Evolutionary conservation across 352 stramenopile genomes (phyloP).

Genomic region (Globisporangium abappressorium): DNA sequence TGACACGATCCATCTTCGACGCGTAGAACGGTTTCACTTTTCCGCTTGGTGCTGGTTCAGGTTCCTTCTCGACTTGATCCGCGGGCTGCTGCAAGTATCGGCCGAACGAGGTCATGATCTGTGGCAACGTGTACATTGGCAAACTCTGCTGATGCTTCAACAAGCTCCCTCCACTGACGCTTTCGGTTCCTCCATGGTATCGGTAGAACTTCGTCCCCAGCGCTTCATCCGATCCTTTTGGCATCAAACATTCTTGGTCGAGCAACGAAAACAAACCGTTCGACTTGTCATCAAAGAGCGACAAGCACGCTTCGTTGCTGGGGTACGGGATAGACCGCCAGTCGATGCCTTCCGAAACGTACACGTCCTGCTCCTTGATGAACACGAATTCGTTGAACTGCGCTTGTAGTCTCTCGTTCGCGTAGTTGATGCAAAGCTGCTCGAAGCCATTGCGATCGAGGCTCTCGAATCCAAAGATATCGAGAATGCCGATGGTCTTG

Average conservation of each 20-base stretch:
- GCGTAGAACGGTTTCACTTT: constrained; percentile 64
- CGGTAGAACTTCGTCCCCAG: constrained; percentile 82
- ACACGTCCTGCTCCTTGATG: constrained; percentile 81
- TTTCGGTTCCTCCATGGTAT: constrained; percentile 44
- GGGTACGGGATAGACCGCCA: constrained; percentile 79
- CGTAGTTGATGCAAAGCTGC: constrained; percentile 83
- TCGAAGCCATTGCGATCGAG: constrained; percentile 79
- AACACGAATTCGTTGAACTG: constrained; percentile 91
- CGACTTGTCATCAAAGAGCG: constrained; percentile 79
- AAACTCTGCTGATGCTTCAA: constrained; percentile 36
- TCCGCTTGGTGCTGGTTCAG: constrained; percentile 9
- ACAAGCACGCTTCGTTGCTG: constrained; percentile 77
- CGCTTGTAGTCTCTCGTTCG: constrained; percentile 75
- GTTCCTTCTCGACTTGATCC: constrained; percentile 39
- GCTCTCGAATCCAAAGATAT: constrained; percentile 90
- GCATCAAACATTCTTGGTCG: constrained; percentile 83
- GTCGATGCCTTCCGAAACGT: constrained; percentile 83
- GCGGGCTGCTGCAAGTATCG: constrained; percentile 56
- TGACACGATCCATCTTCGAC: constrained; percentile 83
- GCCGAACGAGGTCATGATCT: constrained; percentile 65
- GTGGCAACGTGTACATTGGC: constrained; percentile 46
- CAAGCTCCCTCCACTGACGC: constrained; percentile 20
- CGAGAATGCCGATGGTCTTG: constrained; percentile 80
- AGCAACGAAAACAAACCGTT: constrained; percentile 79
- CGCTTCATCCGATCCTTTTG: constrained; percentile 79